These are phyloP conservation scores for Beta macrorhiza DNA, from an alignment of 179 eudicot species.

Conservation along the genomic window DNA sequence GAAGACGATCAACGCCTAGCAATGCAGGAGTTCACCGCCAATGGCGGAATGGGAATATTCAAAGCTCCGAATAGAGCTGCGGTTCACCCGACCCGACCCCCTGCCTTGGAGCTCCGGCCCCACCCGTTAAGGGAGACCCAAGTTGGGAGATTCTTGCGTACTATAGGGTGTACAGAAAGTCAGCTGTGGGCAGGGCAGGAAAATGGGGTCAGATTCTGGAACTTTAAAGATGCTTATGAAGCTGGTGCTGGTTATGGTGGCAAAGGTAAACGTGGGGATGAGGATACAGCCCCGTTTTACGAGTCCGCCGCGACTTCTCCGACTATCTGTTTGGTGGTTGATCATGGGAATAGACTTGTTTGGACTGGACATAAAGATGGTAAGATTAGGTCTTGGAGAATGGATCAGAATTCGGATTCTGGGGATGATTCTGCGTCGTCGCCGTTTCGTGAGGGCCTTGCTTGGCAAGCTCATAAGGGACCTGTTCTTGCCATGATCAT, in stretches of 20 bases:
- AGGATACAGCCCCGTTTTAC: constrained; percentile 85
- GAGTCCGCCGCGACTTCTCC: constrained; percentile 72
- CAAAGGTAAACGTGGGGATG: constrained; percentile 77
- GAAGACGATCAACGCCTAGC: constrained; percentile 25
- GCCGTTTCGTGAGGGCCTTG: constrained; percentile 63
- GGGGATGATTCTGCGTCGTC: constrained; percentile 11
- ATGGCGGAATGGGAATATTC: constrained; percentile 57
- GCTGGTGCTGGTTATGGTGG: constrained; percentile 69
- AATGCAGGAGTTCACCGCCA: constrained; percentile 53
- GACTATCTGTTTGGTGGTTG: constrained; percentile 65
- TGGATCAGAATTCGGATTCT: constrained; percentile 47
- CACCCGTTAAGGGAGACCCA: constrained; percentile 96
- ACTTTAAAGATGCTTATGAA: constrained; percentile 54
- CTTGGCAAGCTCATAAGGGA: constrained; percentile 88
- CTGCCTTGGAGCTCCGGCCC: constrained; percentile 83
- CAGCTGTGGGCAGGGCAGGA: constrained; percentile 99
- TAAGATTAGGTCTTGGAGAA: constrained; percentile 87
- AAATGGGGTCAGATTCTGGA: constrained; percentile 86
- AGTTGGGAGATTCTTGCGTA: constrained; percentile 73
- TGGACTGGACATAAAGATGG: constrained; percentile 99
- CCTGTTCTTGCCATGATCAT: constrained; percentile 69
- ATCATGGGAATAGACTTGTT: constrained; percentile 67
- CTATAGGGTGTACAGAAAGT: constrained; percentile 75
- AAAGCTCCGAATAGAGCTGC: constrained; percentile 69
- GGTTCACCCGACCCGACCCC: constrained; percentile 78